A percentile compares a stretch with the other conserved stretches of the same genome.
These are phyloP conservation scores for Blastobotrys malaysiensis DNA, from an alignment of 1,139 yeast species.

Conservation along the genomic window DNA sequence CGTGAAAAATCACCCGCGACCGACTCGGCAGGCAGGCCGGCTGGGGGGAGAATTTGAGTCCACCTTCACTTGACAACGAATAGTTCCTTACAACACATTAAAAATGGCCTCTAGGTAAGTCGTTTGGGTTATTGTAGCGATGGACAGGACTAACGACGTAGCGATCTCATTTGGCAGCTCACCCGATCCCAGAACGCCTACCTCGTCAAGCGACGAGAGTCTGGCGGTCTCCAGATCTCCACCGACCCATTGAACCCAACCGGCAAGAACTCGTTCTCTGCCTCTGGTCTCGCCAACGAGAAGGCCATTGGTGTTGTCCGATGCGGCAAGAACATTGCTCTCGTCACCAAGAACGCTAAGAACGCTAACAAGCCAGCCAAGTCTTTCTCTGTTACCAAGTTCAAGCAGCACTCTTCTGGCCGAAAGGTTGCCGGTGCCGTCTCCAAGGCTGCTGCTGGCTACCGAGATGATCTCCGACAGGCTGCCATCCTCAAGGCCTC, in stretches of 20 bases:
- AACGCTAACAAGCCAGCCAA: conserved; percentile 42
- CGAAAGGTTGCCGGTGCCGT: conserved; percentile 42
- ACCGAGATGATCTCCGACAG: conserved; percentile 45
- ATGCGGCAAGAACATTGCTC: conserved; percentile 31
- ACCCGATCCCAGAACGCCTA: conserved; percentile 43
- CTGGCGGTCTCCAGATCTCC: conserved; percentile 41
- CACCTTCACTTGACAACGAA: background rate
- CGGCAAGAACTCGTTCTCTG: conserved; percentile 41
- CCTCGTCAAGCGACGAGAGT: conserved; percentile 42
- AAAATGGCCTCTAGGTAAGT: conserved; percentile 10
- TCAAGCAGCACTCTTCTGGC: conserved; percentile 41
- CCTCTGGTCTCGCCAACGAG: conserved; percentile 44
- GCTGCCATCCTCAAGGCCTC: conserved; percentile 43
- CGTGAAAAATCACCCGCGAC: background rate
- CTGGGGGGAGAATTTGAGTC: background rate
- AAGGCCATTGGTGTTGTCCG: conserved; percentile 42
- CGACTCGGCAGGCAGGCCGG: background rate
- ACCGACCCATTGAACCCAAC: conserved; percentile 46
- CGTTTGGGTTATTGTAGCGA: too few relatives aligned
- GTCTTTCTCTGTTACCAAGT: conserved; percentile 34
- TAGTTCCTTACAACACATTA: conserved; percentile 1
- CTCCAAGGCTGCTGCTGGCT: conserved; percentile 41
- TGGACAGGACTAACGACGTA: conserved; percentile 16
- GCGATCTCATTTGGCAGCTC: conserved; percentile 48
- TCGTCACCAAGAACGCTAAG: conserved; percentile 41